These are phyloP conservation scores for Salix dunnii DNA, from an alignment of 345 rosid species.

Conservation along the genomic window DNA sequence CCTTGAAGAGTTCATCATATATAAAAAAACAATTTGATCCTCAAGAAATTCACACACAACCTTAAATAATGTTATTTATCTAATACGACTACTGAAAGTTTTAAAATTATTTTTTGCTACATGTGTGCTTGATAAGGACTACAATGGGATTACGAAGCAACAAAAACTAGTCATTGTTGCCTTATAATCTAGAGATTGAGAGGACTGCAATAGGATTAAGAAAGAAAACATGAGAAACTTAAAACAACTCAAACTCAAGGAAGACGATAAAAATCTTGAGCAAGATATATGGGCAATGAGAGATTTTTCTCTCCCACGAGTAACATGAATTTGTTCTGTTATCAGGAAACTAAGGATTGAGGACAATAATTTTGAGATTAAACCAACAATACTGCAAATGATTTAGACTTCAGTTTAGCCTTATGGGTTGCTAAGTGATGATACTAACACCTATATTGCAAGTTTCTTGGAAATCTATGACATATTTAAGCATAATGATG, in stretches of 20 bases:
- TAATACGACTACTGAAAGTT: too few relatives aligned
- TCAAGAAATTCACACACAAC: too few relatives aligned
- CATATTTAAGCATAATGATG: background rate
- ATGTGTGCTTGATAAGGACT: too few relatives aligned
- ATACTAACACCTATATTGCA: too few relatives aligned
- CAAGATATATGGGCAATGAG: background rate
- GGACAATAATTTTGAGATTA: background rate
- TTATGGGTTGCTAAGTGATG: background rate
- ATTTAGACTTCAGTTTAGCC: too few relatives aligned
- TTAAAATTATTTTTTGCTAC: too few relatives aligned
- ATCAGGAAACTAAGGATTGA: too few relatives aligned
- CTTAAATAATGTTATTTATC: too few relatives aligned
- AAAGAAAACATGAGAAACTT: background rate
- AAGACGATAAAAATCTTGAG: background rate
- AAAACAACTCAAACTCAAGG: background rate
- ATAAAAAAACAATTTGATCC: too few relatives aligned
- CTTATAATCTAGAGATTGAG: background rate
- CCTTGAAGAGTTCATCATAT: too few relatives aligned
- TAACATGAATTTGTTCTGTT: too few relatives aligned
- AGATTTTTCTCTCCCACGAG: background rate
- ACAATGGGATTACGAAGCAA: too few relatives aligned
- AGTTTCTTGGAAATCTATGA: background rate
- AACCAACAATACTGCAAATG: background rate
- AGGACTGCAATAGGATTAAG: background rate
- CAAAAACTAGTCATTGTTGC: rapidly evolving